A percentile compares a stretch with the other conserved stretches of the same genome.
Evolutionary conservation across 495 filamentous ascomycete species (phyloP).

Genomic region (Chlorociboria aeruginascens): DNA sequence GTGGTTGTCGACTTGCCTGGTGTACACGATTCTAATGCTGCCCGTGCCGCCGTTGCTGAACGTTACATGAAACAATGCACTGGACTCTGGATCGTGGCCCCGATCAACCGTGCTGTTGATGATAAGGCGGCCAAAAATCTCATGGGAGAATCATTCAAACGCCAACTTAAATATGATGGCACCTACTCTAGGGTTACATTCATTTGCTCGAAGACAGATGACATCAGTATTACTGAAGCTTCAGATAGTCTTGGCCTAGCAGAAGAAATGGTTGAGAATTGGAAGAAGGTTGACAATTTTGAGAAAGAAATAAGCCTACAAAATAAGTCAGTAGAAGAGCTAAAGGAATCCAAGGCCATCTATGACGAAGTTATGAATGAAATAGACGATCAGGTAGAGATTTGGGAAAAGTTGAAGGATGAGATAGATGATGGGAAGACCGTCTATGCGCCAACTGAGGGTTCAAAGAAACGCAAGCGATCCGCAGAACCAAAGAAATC

Average conservation of each 20-base stretch:
- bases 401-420: conserved; percentile 35
- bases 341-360: conserved; percentile 24
- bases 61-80: conserved; percentile 48
- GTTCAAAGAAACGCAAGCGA: conserved; percentile 24
- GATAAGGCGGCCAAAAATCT: conserved; percentile 52
- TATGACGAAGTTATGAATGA: conserved; percentile 24
- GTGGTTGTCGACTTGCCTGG: conserved; percentile 58
- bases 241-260: conserved; percentile 32
- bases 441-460: conserved; percentile 33
- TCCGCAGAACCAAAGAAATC: conserved; percentile 9
- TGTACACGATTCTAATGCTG: conserved; percentile 53
- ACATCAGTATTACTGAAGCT: conserved; percentile 44
- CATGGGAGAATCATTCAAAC: conserved; percentile 47
- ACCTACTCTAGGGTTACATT: conserved; percentile 45
- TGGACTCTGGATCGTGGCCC: conserved; percentile 49
- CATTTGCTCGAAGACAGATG: conserved; percentile 60
- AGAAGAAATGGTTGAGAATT: conserved; percentile 19
- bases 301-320: conserved; percentile 24
- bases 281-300: conserved; percentile 23
- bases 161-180: conserved; percentile 55
- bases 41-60: conserved; percentile 46
- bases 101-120: conserved; percentile 53
- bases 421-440: conserved; percentile 33
- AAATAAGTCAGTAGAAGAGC: conserved; percentile 23
- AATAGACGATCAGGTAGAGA: conserved; percentile 28